These are phyloP conservation scores for Paramecium octaurelia DNA, from an alignment of 73 alveolate species.

Conservation along the genomic window DNA sequence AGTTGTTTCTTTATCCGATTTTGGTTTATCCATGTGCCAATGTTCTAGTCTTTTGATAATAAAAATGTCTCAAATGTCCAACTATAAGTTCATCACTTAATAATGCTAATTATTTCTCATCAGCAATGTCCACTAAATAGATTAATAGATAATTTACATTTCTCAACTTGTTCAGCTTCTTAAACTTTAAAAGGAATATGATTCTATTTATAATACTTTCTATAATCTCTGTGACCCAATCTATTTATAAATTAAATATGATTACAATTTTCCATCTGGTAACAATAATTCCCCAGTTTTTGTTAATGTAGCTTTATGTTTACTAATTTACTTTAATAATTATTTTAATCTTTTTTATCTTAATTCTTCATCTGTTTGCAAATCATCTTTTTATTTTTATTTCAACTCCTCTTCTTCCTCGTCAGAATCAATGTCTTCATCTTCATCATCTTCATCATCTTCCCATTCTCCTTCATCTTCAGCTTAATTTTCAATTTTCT, in stretches of 20 bases:
- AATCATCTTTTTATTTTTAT: not conserved
- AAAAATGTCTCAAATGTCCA: conserved; percentile 9
- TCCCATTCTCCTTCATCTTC: conserved; percentile 12
- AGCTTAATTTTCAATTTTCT: not conserved
- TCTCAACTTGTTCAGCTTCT: not conserved
- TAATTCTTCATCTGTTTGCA: not conserved
- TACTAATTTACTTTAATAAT: not conserved
- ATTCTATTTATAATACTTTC: not conserved
- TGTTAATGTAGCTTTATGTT: not conserved
- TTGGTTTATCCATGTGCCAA: not conserved
- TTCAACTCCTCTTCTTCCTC: not conserved
- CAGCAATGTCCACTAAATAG: not conserved
- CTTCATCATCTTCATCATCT: conserved; percentile 48
- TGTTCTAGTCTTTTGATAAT: not conserved
- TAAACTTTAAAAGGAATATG: not conserved
- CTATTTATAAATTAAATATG: not conserved
- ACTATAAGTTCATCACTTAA: not conserved
- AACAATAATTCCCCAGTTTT: conserved; percentile 30
- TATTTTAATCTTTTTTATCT: not conserved
- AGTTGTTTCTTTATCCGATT: not conserved
- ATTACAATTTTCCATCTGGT: conserved; percentile 42
- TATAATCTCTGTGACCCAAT: conserved; percentile 13
- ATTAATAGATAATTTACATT: not conserved
- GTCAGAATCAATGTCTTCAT: not conserved
- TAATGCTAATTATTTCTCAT: conserved; percentile 1